Evolutionary conservation across 441 rosid species (phyloP).

Genomic region (Biscutella laevigata): DNA sequence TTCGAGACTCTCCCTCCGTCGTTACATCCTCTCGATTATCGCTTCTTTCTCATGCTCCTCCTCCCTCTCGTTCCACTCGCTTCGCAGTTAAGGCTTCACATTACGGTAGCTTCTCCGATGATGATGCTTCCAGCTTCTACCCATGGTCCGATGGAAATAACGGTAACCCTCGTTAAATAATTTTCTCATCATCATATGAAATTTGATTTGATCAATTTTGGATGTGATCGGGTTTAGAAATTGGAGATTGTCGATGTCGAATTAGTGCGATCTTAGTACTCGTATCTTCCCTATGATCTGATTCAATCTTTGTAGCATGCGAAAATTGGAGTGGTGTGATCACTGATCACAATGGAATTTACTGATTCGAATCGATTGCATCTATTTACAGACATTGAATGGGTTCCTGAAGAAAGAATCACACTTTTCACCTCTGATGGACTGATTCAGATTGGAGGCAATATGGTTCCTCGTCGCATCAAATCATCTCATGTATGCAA

Average conservation of each 20-base stretch:
- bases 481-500: slow-evolving; percentile 47
- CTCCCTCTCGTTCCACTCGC: slow-evolving; percentile 33
- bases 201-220: too few relatives aligned
- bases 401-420: slow-evolving; percentile 76
- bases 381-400: slow-evolving; percentile 44
- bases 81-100: slow-evolving; percentile 49
- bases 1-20: slow-evolving; percentile 19
- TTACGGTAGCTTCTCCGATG: slow-evolving; percentile 40
- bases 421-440: slow-evolving; percentile 85
- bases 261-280: too few relatives aligned
- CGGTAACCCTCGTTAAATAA: slow-evolving; percentile 29
- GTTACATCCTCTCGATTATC: slow-evolving; percentile 26
- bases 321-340: not conserved
- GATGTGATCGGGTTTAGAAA: not conserved
- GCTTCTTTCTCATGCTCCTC: slow-evolving; percentile 20
- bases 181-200: not conserved
- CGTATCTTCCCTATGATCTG: too few relatives aligned
- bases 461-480: slow-evolving; percentile 62
- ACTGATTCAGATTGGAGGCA: slow-evolving; percentile 85
- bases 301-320: not conserved
- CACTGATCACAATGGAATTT: not conserved
- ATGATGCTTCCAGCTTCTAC: slow-evolving; percentile 53
- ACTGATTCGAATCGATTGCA: not conserved
- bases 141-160: slow-evolving; percentile 60
- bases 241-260: too few relatives aligned